Percentiles rank a stretch among this genome's conserved stretches.
Evolutionary conservation across 2,329 filamentous ascomycete species (phyloP).

Genomic region (Hypoxylon sp.): DNA sequence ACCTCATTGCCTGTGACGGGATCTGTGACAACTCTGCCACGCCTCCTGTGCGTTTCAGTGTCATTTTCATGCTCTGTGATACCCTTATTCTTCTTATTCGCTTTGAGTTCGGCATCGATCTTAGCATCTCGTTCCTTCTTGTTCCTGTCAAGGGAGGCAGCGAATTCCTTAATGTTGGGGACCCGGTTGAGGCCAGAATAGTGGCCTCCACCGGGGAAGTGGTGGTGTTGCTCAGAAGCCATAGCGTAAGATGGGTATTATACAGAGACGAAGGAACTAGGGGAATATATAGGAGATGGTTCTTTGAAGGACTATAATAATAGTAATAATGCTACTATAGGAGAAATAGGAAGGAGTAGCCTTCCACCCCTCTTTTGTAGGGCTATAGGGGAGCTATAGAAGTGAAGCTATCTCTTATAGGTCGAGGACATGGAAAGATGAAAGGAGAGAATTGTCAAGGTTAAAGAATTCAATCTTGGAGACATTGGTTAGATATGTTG

Average conservation of each 20-base stretch:
- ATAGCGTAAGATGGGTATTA: slow-evolving; percentile 36
- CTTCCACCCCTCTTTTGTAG: slow-evolving; percentile 6
- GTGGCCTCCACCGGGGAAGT: slow-evolving; percentile 61
- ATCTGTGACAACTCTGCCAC: slow-evolving; percentile 83
- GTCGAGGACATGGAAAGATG: background rate
- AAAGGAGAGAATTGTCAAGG: background rate
- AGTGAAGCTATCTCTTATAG: background rate
- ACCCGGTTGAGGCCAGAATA: slow-evolving; percentile 89
- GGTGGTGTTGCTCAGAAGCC: slow-evolving; percentile 51
- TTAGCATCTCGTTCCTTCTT: slow-evolving; percentile 81
- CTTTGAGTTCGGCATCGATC: slow-evolving; percentile 72
- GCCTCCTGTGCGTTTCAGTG: slow-evolving; percentile 56
- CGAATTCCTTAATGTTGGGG: slow-evolving; percentile 88
- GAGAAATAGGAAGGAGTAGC: slow-evolving; percentile 7
- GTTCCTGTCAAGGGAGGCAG: slow-evolving; percentile 82
- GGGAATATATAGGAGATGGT: background rate
- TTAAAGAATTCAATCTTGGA: slow-evolving; percentile 19
- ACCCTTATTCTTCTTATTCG: slow-evolving; percentile 54
- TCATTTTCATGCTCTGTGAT: slow-evolving; percentile 62
- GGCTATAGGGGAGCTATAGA: slow-evolving; percentile 15
- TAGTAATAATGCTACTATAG: slow-evolving; percentile 5
- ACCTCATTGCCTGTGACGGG: slow-evolving; percentile 90
- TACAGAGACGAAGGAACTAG: slow-evolving; percentile 13
- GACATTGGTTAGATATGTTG: slow-evolving; percentile 19
- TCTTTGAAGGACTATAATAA: slow-evolving; percentile 16